A percentile compares a stretch with the other conserved stretches of the same genome.
Conservation (phyloP, 106 monocot species). For the Phalaenopsis equestris region DNA sequence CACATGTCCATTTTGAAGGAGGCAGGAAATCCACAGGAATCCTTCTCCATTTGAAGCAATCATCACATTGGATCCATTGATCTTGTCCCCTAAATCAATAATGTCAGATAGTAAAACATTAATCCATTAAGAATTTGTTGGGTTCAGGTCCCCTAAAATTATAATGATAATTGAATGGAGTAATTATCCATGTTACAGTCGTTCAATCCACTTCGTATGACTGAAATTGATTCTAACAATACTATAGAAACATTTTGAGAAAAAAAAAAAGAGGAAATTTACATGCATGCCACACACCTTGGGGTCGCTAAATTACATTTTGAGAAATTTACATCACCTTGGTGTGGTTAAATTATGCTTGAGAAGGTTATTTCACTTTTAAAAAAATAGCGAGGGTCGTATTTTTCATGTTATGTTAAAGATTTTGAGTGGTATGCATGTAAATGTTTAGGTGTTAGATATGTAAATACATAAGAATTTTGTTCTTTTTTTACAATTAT, state of each 20-base stretch:
- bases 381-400: too few species aligned
- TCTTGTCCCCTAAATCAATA: constrained; percentile 50
- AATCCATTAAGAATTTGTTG: background rate
- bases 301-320: too few species aligned
- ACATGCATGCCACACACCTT: too few species aligned
- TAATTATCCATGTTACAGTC: background rate
- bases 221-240: background rate
- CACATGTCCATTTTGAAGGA: constrained; percentile 77
- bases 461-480: too few species aligned
- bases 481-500: too few species aligned
- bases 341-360: too few species aligned
- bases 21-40: constrained; percentile 71
- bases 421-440: too few species aligned
- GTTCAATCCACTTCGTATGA: background rate
- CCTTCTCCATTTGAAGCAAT: constrained; percentile 83
- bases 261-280: background rate
- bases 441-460: too few species aligned
- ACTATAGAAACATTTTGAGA: background rate
- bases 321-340: too few species aligned
- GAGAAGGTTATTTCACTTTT: too few species aligned
- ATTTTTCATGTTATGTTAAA: too few species aligned
- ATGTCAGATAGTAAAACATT: constrained; percentile 6
- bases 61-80: constrained; percentile 97
- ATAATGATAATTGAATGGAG: background rate
- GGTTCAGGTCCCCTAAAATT: background rate